Base-by-base conservation (phyloP, 495 filamentous ascomycete genomes). In the Schizothecium vesticola region DNA sequence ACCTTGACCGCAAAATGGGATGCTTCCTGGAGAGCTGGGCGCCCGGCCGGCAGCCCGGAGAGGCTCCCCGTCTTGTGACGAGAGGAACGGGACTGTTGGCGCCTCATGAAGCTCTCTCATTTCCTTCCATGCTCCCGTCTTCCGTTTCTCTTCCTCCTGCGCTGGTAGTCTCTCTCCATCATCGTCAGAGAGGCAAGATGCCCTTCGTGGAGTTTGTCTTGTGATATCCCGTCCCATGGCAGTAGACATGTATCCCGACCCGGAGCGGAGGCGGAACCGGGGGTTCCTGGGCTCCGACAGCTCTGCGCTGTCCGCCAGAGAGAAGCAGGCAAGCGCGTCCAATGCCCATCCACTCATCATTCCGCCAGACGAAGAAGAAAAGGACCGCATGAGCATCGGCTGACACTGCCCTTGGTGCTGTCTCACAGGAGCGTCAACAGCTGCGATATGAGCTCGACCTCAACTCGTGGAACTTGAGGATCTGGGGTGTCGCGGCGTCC, bases 401-500 rank as follows among this genome's bases (percentile, higher is more conserved):
- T 43, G 33, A 43, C 33, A 25, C 25, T 10, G 21, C 26, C 21
- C 19, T 21, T 23, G 29, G 10, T 58, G 59, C n/a, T 36, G 25
- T 58, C n/a, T 65, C 11, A 24, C 59, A 77, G 75, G 77, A 78
- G 63, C 77, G 77, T 59, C 71, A 74, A 26, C 77, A 79, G 31
- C 58, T 79, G 28, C 74, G 77, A 24, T 78, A 77, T 61, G 74
- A 78, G 59, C 72, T 79, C 22, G 75, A 79, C 59, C 73, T 79
- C 33, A 79, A 79, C 64, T 76, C 74, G 1, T 79, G 77, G 77
- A 79, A 80, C 57, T 65, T 78, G 69, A 70, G 78, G 51, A 78
- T 82, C 29, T 80, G 78, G 76, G 75, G 85, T 8, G 89, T 91
- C 5, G 87, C 88, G 13, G 87, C 86, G 21, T 85, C 87, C 1